Percentiles rank a stretch among this genome's conserved stretches.
Evolutionary conservation across 2,329 filamentous ascomycete genomes (phyloP).

Genomic region (Magnaporthales sp.): DNA sequence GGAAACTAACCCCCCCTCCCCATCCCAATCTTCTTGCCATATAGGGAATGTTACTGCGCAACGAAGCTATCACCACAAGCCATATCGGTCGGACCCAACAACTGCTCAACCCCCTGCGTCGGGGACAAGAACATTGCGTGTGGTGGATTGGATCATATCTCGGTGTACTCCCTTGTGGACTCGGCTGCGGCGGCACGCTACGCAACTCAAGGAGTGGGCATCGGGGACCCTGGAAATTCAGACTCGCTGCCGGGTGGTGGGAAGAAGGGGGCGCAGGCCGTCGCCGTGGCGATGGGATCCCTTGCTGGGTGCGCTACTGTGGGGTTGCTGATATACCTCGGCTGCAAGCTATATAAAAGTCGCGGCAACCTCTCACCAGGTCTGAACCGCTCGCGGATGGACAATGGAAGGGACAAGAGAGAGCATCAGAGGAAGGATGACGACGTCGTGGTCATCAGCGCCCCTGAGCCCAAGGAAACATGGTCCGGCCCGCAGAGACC

Average conservation of each 20-base stretch:
- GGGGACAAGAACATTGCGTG: neutral
- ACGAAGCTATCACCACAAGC: neutral
- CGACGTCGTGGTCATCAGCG: neutral
- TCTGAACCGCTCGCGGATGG: neutral
- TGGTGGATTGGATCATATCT: neutral
- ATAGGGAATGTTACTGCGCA: slow-evolving; percentile 2
- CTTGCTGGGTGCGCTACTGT: neutral
- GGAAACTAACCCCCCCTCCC: neutral
- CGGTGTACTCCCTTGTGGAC: neutral
- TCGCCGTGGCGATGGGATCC: neutral
- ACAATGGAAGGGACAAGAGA: neutral
- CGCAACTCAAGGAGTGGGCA: neutral
- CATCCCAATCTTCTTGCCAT: neutral
- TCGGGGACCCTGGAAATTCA: neutral
- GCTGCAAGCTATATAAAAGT: neutral
- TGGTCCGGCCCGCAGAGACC: neutral
- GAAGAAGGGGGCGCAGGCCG: neutral
- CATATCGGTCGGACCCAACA: neutral
- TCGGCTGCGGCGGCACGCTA: neutral
- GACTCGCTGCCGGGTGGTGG: too few species aligned
- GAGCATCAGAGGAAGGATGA: neutral
- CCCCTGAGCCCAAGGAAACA: neutral
- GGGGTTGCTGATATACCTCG: neutral
- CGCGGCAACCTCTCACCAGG: neutral
- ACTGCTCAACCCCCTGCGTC: neutral